Evolutionary conservation across 1,139 yeast species (phyloP), one percentile per base, ranked within the genome.

Genomic region (Candida sanyaensis): DNA sequence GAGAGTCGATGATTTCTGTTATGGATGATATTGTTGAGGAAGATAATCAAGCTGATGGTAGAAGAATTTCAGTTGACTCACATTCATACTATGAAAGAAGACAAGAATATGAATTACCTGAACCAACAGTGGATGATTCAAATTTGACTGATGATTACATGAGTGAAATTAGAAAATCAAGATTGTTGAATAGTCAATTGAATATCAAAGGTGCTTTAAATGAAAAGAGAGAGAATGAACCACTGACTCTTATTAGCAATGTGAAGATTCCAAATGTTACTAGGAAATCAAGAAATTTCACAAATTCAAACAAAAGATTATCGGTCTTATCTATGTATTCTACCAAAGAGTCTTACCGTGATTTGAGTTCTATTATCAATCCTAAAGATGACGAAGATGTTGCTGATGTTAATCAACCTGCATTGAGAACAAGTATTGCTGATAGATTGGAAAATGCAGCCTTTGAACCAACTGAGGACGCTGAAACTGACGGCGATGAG

Each of bases 301-400:
- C 84, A 38, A 77, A 77, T 47, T 80, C 84, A 2, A 82, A 81
- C 60, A 86, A 84, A 66, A 76, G 93, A 58, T 70, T 85, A 44
- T 84, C 90, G 21, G 87, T 86, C 9, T 65, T 86, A 45, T 84
- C 91, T 0, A 71, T 85, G 66, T 83, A 84, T 56, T 85, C 91
- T 1, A 82, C 91, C 3, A 83, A 78, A 53, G 82, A 77, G 47
- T 83, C 90, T 0, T 85, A 79, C 56, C 78, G 77, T 39, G 85
- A 86, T 59, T 72, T 86, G 61, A 81, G 78, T 48, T 75, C 83
- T 8, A 77, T 81, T 44, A 64, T 84, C 53, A 75, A 74, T 43
- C 26, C 50, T 13, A 71, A 69, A 21, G 65, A 59, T 41, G 70
- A 66, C 31, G 64, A 64, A n/a, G 66, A 65, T 6, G 31, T 28